Conservation (phyloP, 202 grass and related monocot genomes). For the Setaria viridis region DNA sequence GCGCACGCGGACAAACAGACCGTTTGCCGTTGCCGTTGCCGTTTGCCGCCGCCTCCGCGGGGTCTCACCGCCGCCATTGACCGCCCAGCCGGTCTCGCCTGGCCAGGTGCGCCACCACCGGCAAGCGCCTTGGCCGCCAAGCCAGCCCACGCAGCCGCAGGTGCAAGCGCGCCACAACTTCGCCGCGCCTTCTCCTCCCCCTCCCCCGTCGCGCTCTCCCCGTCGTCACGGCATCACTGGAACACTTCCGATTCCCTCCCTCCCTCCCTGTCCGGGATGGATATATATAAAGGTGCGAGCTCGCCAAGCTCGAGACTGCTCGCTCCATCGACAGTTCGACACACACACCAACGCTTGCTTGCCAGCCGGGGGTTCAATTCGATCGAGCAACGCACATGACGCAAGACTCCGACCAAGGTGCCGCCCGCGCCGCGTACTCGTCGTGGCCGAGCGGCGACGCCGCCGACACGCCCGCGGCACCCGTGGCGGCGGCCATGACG, state of each 20-base stretch:
- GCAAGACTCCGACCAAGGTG: background rate
- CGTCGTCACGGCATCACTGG: background rate
- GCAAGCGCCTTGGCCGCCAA: slow-evolving; percentile 8
- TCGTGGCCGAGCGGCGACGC: background rate
- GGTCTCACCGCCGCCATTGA: slow-evolving; percentile 17
- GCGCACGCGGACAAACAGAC: background rate
- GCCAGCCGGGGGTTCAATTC: no score
- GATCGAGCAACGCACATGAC: slow-evolving; percentile 18
- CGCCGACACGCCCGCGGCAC: background rate
- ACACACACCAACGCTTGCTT: background rate
- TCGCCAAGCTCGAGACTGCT: background rate
- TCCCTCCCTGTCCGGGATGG: no score
- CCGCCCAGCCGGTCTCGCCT: background rate
- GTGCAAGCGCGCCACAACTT: background rate
- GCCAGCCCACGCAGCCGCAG: background rate
- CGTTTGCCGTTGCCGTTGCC: background rate
- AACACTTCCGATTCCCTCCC: no score
- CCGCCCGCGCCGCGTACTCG: background rate
- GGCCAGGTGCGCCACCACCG: background rate
- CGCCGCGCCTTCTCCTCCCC: background rate
- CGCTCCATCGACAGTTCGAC: no score
- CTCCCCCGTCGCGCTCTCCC: no score
- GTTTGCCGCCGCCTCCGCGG: no score
- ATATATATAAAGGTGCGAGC: background rate
- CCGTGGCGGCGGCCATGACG: background rate